Conservation (phyloP, 768 basidiomycete species). For the Auricularia sp. region DNA sequence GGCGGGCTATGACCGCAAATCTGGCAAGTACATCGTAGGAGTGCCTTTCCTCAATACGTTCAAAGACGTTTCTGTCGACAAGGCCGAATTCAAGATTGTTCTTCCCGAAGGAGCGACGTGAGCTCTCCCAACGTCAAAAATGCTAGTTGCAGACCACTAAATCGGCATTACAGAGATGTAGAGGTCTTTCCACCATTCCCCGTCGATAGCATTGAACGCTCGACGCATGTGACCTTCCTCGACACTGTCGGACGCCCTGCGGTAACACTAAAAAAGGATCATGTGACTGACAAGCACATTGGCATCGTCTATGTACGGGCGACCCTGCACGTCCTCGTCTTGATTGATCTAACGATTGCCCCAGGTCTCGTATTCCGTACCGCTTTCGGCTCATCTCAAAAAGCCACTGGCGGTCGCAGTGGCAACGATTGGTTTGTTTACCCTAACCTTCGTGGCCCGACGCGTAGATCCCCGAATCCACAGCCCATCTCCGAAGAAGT, state of each 20-base stretch:
- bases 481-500: slow-evolving; percentile 12
- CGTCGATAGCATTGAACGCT: slow-evolving; percentile 46
- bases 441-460: slow-evolving; percentile 33
- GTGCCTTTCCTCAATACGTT: slow-evolving; percentile 82
- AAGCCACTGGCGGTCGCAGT: slow-evolving; percentile 74
- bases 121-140: slow-evolving; percentile 26
- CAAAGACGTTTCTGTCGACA: slow-evolving; percentile 69
- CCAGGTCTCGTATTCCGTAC: slow-evolving; percentile 83
- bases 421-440: slow-evolving; percentile 61
- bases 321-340: slow-evolving; percentile 1
- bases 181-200: slow-evolving; percentile 71
- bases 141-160: slow-evolving; percentile 1
- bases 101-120: slow-evolving; percentile 94
- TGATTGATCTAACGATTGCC: slow-evolving; percentile 8
- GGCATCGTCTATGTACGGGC: slow-evolving; percentile 71
- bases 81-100: slow-evolving; percentile 69
- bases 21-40: slow-evolving; percentile 59
- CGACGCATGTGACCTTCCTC: slow-evolving; percentile 78
- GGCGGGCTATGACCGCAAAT: slow-evolving; percentile 50
- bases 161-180: slow-evolving; percentile 50
- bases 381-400: slow-evolving; percentile 68
- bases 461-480: slow-evolving; percentile 45
- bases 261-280: slow-evolving; percentile 60
- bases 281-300: slow-evolving; percentile 71
- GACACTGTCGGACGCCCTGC: slow-evolving; percentile 84